Percentiles rank a stretch among this genome's conserved stretches.
Evolutionary conservation across 2,329 filamentous ascomycete genomes (phyloP).

Genomic region (Fusarium globosum): DNA sequence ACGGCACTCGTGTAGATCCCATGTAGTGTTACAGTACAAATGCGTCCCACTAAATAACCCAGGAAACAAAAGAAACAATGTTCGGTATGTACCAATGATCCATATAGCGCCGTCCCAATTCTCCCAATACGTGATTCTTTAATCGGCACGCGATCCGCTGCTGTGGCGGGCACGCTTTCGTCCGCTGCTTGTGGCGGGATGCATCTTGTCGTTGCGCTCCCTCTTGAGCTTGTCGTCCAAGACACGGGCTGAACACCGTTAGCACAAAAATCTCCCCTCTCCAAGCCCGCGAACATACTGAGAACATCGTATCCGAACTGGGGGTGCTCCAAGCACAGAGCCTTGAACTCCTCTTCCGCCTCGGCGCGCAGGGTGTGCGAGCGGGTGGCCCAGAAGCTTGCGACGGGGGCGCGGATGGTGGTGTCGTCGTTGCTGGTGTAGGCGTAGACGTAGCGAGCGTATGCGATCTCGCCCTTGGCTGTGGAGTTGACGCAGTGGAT

Average conservation of each 20-base stretch:
- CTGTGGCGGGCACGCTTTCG: slow-evolving; percentile 70
- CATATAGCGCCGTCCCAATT: neutral
- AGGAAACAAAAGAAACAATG: slow-evolving; percentile 11
- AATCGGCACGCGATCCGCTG: slow-evolving; percentile 47
- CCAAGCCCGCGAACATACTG: slow-evolving; percentile 60
- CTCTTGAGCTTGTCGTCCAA: slow-evolving; percentile 75
- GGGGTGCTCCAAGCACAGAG: slow-evolving; percentile 87
- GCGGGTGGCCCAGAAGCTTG: slow-evolving; percentile 44
- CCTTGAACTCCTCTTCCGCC: slow-evolving; percentile 85
- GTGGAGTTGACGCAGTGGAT: slow-evolving; percentile 92
- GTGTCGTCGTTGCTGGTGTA: slow-evolving; percentile 36
- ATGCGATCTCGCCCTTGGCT: slow-evolving; percentile 89
- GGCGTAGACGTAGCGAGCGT: slow-evolving; percentile 72
- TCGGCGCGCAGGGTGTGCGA: slow-evolving; percentile 83
- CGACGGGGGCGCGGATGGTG: slow-evolving; percentile 39
- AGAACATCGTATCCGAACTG: slow-evolving; percentile 95
- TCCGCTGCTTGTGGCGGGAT: slow-evolving; percentile 60
- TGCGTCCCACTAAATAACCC: slow-evolving; percentile 1
- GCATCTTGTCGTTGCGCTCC: slow-evolving; percentile 70
- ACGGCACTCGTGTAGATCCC: neutral
- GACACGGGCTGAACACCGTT: slow-evolving; percentile 63
- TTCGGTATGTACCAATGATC: neutral
- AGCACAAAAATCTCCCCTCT: neutral
- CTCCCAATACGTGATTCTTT: neutral
- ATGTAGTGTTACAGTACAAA: slow-evolving; percentile 2